Evolutionary conservation across 1,284 basidiomycete genomes (phyloP), one percentile per base, ranked within the genome.

Genomic region (Entoloma clypeatum): DNA sequence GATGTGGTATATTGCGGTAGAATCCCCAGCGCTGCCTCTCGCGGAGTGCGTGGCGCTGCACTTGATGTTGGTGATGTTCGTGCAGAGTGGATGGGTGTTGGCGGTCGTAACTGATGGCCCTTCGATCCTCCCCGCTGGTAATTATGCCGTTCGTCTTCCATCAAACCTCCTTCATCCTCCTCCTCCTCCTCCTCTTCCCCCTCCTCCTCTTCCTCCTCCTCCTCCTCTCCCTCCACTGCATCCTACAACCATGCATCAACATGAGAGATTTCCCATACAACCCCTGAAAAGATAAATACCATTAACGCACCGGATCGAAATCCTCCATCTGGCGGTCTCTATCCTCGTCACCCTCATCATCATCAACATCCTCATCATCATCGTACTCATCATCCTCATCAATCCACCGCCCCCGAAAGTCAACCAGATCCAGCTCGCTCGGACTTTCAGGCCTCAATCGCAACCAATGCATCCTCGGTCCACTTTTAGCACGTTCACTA

Each of bases 391-490:
- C 70, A 39, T 73, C 71, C 13, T 73, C 86, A 37, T 85, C 80
- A 52, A 90, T 80, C 88, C 89, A 94, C 39, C 86, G 69, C 7
- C 92, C 91, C 49, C 84, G 74, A 79, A 81, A 87, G 64, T 95
- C 92, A 14, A 94, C 90, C 53, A 75, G 68, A 52, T 95, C 88
- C 51, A 97, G 65, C 57, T 95, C 90, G 44, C 81, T 77, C 8
- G 83, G 73, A 39, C 71, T 78, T 56, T 86, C 81, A 11, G 94
- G 94, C 44, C 94, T 71, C 60, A 92, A 64, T 32, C 94, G 74
- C 65, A 98, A 67, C 95, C 95, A 99, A 53, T 86, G 84, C 95
- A 99, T 98, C 46, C 96, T 74, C 9, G 96, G 95, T 1, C 96
- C 96, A 53, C 80, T 88, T 62, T 92, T 88, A 7, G 86, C 85